These are phyloP conservation scores for Dryas alaskensis DNA, from an alignment of 306 rosid genomes.

Conservation along the genomic window DNA sequence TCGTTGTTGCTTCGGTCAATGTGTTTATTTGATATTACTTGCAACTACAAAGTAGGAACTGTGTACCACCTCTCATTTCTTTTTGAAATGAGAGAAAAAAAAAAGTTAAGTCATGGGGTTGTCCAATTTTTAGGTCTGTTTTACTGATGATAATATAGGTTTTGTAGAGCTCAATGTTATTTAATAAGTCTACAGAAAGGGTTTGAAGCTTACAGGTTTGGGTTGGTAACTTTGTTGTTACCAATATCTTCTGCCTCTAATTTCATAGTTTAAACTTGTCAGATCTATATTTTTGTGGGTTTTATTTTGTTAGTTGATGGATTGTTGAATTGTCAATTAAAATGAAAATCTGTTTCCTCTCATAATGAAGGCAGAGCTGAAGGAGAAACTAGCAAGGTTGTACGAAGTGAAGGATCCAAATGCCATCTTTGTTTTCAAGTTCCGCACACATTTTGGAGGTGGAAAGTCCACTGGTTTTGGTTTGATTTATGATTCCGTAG, in stretches of 20 bases:
- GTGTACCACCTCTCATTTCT: no score
- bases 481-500: conserved; percentile 80
- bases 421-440: conserved; percentile 78
- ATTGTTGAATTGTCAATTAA: background rate
- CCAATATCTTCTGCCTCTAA: background rate
- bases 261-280: background rate
- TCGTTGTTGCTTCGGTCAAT: background rate
- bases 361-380: conserved; percentile 60
- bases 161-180: background rate
- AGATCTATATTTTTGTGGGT: background rate
- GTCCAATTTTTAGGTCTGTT: background rate
- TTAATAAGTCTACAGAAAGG: background rate
- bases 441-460: conserved; percentile 94
- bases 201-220: background rate
- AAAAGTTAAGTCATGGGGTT: background rate
- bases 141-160: background rate
- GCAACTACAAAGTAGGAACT: background rate
- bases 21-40: background rate
- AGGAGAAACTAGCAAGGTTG: conserved; percentile 78
- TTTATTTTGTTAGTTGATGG: background rate
- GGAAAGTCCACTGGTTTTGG: conserved; percentile 95
- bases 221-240: background rate
- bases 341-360: conserved; percentile 3
- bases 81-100: no score
- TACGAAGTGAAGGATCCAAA: conserved; percentile 83